Evolutionary conservation across 352 stramenopile genomes (phyloP).

Genomic region (Phytophthora crassamura): DNA sequence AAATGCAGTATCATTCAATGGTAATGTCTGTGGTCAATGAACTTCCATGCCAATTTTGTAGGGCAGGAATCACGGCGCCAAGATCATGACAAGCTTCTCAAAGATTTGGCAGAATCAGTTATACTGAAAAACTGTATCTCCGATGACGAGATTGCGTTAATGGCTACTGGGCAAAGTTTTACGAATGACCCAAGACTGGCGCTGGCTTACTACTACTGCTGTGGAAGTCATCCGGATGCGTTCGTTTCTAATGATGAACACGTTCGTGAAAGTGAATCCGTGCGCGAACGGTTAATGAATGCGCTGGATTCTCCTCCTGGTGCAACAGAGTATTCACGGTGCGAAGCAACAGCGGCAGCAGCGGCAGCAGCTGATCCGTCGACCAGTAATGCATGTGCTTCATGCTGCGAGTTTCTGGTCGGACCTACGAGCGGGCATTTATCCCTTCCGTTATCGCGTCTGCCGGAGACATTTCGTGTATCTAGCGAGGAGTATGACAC

Average conservation of each 20-base stretch:
- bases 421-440: not conserved
- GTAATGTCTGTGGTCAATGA: too few relatives aligned
- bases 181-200: conserved; percentile 6
- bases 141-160: not conserved
- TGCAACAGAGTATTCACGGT: not conserved
- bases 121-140: too few relatives aligned
- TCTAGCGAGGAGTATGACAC: not conserved
- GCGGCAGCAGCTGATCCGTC: not conserved
- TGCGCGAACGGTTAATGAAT: not conserved
- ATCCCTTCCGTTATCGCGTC: not conserved
- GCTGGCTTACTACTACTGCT: conserved; percentile 17
- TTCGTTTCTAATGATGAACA: conserved; percentile 15
- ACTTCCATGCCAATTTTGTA: too few relatives aligned
- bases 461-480: not conserved
- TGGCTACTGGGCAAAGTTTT: not conserved
- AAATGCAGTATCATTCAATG: too few relatives aligned
- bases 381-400: not conserved
- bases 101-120: too few relatives aligned
- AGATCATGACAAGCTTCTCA: too few relatives aligned
- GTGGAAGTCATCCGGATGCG: not conserved
- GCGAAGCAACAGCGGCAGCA: not conserved
- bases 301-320: not conserved
- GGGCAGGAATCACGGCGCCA: too few relatives aligned
- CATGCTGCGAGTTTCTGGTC: not conserved
- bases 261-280: conserved; percentile 1